Base-by-base conservation (phyloP, 23 red algal species). In the Gracilariopsis chorda region DNA sequence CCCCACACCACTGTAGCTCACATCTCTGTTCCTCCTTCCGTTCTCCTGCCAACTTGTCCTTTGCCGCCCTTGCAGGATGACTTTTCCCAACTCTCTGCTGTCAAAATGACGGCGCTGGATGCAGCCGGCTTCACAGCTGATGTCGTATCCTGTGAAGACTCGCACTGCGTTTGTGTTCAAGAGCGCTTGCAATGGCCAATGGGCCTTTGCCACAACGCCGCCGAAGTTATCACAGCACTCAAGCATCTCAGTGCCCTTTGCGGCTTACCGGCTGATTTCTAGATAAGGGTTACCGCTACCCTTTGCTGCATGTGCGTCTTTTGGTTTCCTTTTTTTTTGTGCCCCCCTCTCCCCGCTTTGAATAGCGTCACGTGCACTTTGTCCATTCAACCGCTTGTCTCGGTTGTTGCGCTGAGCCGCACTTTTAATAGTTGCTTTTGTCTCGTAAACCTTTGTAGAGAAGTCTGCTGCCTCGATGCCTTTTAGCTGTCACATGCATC, bases 91-190 rank as follows among this genome's bases (percentile, higher is more conserved):
- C 60, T 87, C 34, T 44, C 62, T 20, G 49, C 53, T 30, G 82
- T 87, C 40, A 46, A 52, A 23, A 73, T 87, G 62, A 72, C 82
- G 12, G 42, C 82, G 1, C 29, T 87, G 41, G 82, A 87, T 37
- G 82, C 82, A 11, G 33, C 64, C 33, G 82, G 82, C n/a, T 73
- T 87, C 60, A 87, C 82, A 16, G 82, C 62, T 9, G 82, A 87
- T 30, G 60, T 87, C 30, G 82, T 73, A 3, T 87, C 82, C 5
- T 87, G 82, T 43, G 82, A 87, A 4, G 62, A 87, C 19, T 55
- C 82, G 46, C 4, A 74, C 7, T 87, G 82, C 82, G 82, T 87
- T 13, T 87, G 82, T 30, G 82, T 87, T 13, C 82, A 87, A 51
- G 82, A 87, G 65, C 34, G 82, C 2, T 53, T 87, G 4, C 27